Base-by-base conservation (phyloP, 139 green algal genomes). In the Chlamydomonas asymmetrica region DNA sequence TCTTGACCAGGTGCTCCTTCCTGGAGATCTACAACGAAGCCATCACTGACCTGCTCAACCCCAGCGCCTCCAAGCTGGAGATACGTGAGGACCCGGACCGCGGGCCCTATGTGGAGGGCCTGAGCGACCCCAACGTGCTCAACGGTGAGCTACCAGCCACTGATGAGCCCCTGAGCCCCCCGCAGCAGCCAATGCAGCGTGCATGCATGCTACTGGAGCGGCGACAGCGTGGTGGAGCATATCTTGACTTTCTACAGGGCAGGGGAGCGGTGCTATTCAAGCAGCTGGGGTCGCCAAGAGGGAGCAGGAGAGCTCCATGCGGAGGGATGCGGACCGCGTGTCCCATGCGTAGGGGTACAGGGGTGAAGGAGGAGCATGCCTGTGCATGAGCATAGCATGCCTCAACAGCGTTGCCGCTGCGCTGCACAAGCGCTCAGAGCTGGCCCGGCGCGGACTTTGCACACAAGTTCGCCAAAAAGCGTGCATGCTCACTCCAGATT, bases 1-100 rank as follows among this genome's bases (percentile, higher is more conserved):
- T n/a, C n/a, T n/a, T n/a, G n/a, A n/a, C n/a, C 75, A 60, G 64
- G 3, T 89, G 81, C 81, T 82, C 72, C 79, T 90, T 91, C 56
- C 68, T 97, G 29, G 93, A 99, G 88, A 97, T 98, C 43, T 99
- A 99, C 88, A 98, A 98, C 66, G 96, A 99, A 80, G 87, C 88
- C 43, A 92, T 98, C 37, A 91, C 82, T 8, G 94, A 98, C 75
- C 83, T 98, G 61, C 71, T 97, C 27, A 81, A 85, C 64, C 84
- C 89, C 27, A 60, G 20, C 23, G 73, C 73, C 37, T 76, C 39
- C 73, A 82, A 88, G 62, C 71, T 94, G 38, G 71, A 86, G 22
- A 80, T 97, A 40, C 79, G 91, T n/a, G 89, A 97, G 76, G 92
- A 97, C 63, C 73, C 82, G 16, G 83, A 61, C 60, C 88, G 73